Base-by-base conservation (phyloP, 1,139 yeast species). In the Dujonia santamariae region DNA sequence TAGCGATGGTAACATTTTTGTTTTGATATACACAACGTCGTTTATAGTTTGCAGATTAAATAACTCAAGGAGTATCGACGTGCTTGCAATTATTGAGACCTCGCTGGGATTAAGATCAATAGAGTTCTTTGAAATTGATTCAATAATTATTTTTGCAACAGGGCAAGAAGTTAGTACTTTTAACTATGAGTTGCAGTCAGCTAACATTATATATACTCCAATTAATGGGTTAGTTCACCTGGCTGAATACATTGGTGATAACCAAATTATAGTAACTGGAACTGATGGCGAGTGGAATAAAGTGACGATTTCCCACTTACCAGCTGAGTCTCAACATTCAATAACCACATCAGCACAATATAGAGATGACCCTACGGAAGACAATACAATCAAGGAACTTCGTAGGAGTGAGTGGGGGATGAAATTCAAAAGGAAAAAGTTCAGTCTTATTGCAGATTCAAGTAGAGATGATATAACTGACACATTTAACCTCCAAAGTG, bases 391-490 rank as follows among this genome's bases (percentile, higher is more conserved):
- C n/a, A 22, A 22, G n/a, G 12, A 14, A 22, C n/a, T 22, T 6
- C 12, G 25, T 6, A 22, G n/a, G 25, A 22, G n/a, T 14, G 12
- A 22, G 25, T 11, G 12, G n/a, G 12, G n/a, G 25, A 22, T 6
- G 25, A 21, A 43, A 24, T 12, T 35, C 7, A 40, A 39, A 27
- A 21, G 48, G 23, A 38, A 40, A 21, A 24, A 49, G 19, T 37
- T 42, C 29, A 41, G 44, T n/a, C 35, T 26, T n/a, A n/a, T 37
- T 26, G 28, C 19, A 33, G 30, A 21, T 18, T 37, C 39, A 7
- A 38, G 48, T 24, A 39, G 43, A 16, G 59, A 53, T 19, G 65
- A 59, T 12, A 40, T 57, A 9, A 60, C 66, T 3, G 67, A 61
- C 40, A 61, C 67, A 2, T 61, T 61, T 42, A 43, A 45, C 26